Conservation (phyloP, 2,329 filamentous ascomycete species). For the Monilinia fructicola region DNA sequence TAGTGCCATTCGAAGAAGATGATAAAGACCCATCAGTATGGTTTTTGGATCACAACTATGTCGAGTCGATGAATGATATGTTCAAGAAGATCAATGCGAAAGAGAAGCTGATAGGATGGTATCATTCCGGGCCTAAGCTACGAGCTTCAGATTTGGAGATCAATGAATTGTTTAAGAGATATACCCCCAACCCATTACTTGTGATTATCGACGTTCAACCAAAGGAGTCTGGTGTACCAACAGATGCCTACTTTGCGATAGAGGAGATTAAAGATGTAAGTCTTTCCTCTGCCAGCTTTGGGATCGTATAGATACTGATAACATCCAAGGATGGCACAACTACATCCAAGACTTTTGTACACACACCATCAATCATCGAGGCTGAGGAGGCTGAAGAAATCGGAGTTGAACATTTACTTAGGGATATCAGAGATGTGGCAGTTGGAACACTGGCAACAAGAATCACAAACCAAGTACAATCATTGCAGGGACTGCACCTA, state of each 20-base stretch:
- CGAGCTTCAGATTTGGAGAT: conserved; percentile 96
- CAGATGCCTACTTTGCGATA: conserved; percentile 97
- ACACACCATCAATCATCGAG: conserved; percentile 97
- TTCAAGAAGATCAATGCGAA: conserved; percentile 99
- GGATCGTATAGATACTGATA: conserved; percentile 25
- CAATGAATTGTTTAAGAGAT: conserved; percentile 99
- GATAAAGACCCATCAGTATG: conserved; percentile 98
- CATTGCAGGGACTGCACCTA: conserved; percentile 91
- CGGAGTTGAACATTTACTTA: conserved; percentile 93
- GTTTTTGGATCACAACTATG: conserved; percentile 99
- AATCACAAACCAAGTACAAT: conserved; percentile 96
- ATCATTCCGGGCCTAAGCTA: conserved; percentile 96
- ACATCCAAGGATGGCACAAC: conserved; percentile 82
- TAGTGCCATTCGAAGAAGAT: conserved; percentile 98
- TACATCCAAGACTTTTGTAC: conserved; percentile 94
- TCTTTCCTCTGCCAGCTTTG: conserved; percentile 28
- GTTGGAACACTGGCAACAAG: conserved; percentile 94
- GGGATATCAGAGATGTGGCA: conserved; percentile 96
- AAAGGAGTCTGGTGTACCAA: conserved; percentile 95
- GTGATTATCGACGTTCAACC: conserved; percentile 99
- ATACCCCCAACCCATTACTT: conserved; percentile 91
- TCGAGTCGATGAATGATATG: conserved; percentile 99
- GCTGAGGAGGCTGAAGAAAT: conserved; percentile 99
- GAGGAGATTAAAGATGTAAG: conserved; percentile 99
- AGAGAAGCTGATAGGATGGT: conserved; percentile 99